Conservation (phyloP, 1,284 basidiomycete species). For the Kalmanozyma brasiliensis region DNA sequence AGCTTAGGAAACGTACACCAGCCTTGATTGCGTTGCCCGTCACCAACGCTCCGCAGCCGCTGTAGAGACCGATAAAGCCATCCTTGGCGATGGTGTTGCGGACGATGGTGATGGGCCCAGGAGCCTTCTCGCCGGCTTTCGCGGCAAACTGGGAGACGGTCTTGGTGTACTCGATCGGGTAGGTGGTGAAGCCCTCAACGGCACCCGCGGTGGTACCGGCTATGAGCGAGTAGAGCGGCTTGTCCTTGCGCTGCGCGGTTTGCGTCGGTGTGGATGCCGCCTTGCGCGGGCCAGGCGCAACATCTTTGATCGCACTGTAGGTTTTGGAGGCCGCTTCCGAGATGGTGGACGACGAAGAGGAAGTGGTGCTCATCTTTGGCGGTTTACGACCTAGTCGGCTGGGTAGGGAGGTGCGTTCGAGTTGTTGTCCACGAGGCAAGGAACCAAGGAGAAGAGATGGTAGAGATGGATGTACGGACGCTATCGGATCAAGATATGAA, state of each 20-base stretch:
- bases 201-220: slow-evolving; percentile 95
- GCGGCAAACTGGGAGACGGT: slow-evolving; percentile 71
- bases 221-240: slow-evolving; percentile 59
- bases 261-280: slow-evolving; percentile 33
- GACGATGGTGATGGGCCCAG: slow-evolving; percentile 67
- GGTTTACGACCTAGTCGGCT: too few species aligned
- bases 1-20: slow-evolving; percentile 87
- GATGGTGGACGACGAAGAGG: slow-evolving; percentile 23
- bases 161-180: slow-evolving; percentile 93
- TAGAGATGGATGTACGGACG: background rate
- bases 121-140: slow-evolving; percentile 62
- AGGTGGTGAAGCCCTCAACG: slow-evolving; percentile 81
- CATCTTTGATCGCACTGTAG: slow-evolving; percentile 38
- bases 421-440: background rate
- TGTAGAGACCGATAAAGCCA: slow-evolving; percentile 68
- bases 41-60: slow-evolving; percentile 61
- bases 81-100: slow-evolving; percentile 64
- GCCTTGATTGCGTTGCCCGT: slow-evolving; percentile 65
- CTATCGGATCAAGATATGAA: slow-evolving; percentile 4
- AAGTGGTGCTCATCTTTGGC: slow-evolving; percentile 38
- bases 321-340: slow-evolving; percentile 28
- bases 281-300: slow-evolving; percentile 35
- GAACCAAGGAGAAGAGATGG: background rate
- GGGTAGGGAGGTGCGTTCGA: too few species aligned
- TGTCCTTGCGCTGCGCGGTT: slow-evolving; percentile 52